Evolutionary conservation across 768 basidiomycete genomes (phyloP), one percentile per base, ranked within the genome.

Genomic region (Suillus fuscotomentosus): DNA sequence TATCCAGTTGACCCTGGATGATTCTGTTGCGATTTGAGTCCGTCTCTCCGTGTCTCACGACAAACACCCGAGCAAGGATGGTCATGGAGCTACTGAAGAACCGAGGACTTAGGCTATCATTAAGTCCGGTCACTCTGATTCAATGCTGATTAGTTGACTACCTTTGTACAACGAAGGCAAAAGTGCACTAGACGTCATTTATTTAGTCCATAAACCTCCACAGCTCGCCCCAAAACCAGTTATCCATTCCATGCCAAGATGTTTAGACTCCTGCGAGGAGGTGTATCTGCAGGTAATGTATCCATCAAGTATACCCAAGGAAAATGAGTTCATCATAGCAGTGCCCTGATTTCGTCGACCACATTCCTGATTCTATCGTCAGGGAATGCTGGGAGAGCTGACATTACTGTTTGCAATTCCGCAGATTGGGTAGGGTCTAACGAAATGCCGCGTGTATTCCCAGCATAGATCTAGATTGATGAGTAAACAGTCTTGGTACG

Each of bases 11-110:
- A 47, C 92, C 92, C 79, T 94, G 92, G 53, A 91, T 83, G 63
- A 90, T 85, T 31, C 80, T 78, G 7, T 77, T 75, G 60, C 80
- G 76, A 74, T 93, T 93, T 70, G 83, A 87, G 48, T 86, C 82
- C 31, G 92, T 94, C 79, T 94, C 90, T 22, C 90, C 92, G 68
- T 94, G 92, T 50, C 92, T 86, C 57, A 92, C 82, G 66, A 92
- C 76, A 71, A 88, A 90, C 54, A 92, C 68, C 61, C 80, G 79
- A 31, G 82, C 81, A 34, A 78, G 70, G 61, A 72, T 64, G 72
- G 57, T 27, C 41, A 42, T 59, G 53, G 53, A 34, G 53, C 20
- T n/a, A 1, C n/a, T 13, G 53, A 54, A 11, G 51, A 53, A 20
- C 17, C 10, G 27, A 51, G 15, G 22, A 53, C 51, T 53, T 20